These are phyloP conservation scores for Plenodomus biglobosus DNA, from an alignment of 2,329 filamentous ascomycete species.

Conservation along the genomic window DNA sequence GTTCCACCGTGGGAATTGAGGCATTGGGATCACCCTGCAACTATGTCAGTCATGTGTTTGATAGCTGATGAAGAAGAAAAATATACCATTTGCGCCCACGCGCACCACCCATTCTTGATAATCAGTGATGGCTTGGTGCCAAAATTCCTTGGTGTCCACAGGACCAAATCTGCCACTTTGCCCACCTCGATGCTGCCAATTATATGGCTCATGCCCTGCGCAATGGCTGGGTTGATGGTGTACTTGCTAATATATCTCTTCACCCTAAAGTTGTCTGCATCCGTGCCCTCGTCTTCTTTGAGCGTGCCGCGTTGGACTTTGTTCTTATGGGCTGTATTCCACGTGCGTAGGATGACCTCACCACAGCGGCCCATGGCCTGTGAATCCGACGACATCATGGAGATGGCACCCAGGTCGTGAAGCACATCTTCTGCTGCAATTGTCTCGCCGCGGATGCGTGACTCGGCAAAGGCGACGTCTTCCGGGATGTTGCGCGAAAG, in stretches of 20 bases:
- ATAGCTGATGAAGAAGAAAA: background rate
- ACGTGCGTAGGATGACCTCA: slow-evolving; percentile 88
- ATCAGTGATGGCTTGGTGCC: slow-evolving; percentile 81
- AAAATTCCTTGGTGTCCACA: slow-evolving; percentile 86
- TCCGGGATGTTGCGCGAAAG: slow-evolving; percentile 90
- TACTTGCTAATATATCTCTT: slow-evolving; percentile 95
- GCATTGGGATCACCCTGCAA: slow-evolving; percentile 53
- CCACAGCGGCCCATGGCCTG: slow-evolving; percentile 97
- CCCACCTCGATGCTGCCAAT: slow-evolving; percentile 86
- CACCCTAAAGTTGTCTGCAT: slow-evolving; percentile 86
- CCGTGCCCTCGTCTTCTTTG: slow-evolving; percentile 74
- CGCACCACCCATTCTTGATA: slow-evolving; percentile 85
- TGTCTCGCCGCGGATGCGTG: slow-evolving; percentile 89
- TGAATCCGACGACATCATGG: slow-evolving; percentile 95
- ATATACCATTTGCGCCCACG: slow-evolving; percentile 77
- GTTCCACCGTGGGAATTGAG: slow-evolving; percentile 81
- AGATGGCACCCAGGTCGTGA: slow-evolving; percentile 91
- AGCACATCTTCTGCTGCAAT: slow-evolving; percentile 96
- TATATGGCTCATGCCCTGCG: slow-evolving; percentile 85
- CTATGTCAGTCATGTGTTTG: slow-evolving; percentile 2
- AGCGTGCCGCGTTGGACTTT: slow-evolving; percentile 79
- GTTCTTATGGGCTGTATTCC: slow-evolving; percentile 98
- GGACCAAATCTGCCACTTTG: slow-evolving; percentile 83
- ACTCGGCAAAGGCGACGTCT: slow-evolving; percentile 93
- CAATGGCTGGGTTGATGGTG: slow-evolving; percentile 89